Base-by-base conservation (phyloP, 2,329 filamentous ascomycete genomes). In the Alternaria angustiovoidea region DNA sequence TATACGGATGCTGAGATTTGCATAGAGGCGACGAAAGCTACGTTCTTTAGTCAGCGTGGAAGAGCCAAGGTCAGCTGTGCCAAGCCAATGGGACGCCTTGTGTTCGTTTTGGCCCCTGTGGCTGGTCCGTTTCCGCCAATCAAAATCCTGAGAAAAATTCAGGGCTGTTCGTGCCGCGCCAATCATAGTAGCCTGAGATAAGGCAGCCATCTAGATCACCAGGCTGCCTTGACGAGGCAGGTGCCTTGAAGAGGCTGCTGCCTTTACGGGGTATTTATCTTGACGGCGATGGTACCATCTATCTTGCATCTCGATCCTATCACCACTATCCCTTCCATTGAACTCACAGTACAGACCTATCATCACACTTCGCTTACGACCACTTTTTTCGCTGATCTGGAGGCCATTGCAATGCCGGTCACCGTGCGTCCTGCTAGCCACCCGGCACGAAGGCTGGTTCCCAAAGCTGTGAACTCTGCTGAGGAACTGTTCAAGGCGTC, bases 241-340 rank as follows among this genome's bases (percentile, higher is more conserved):
- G 5, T 34, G 32, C 12, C 32, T 36, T 14, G 32, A 16, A 6
- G 32, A 12, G 11, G 5, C 6, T 36, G 32, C 5, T 36, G 12
- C 32, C 5, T 36, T 16, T 11, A 0, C 0, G 0, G 6, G 12
- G 32, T 16, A 12, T 6, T 16, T 16, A 36, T 36, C 0, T 36
- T 36, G 32, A 6, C 5, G 0, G 7, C 12, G 32, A 7, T 16
- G 32, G 32, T 36, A 36, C 32, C 12, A 5, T 14, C 0, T 34
- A 0, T 16, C 32, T 0, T 36, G 14, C 0, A 14, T 16, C 32
- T 36, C 2, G 28, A 16, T 4, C 0, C 1, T 0, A 16, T 36
- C 32, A 36, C 32, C 0, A 16, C 32, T 12, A 2, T 14, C 12
- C 0, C 11, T 7, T 7, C 5, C 12, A 36, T 2, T 6, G 14